Base-by-base conservation (phyloP, 2,329 filamentous ascomycete genomes). In the Aureobasidium sp. region DNA sequence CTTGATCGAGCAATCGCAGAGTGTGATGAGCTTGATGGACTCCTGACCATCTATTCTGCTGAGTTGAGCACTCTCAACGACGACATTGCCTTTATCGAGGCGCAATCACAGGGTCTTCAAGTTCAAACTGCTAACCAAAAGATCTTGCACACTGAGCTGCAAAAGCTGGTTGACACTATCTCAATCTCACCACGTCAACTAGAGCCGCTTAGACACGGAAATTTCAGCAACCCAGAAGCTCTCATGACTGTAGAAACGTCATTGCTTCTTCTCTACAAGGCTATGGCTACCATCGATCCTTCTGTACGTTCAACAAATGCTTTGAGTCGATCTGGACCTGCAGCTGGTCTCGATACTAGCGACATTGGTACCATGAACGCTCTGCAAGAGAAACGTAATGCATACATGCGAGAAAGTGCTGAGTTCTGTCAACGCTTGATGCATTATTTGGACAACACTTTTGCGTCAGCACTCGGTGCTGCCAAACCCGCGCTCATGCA, bases 81-180 rank as follows among this genome's bases (percentile, higher is more conserved):
- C 55, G 94, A 99, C 69, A 95, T 99, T 68, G 87, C 91, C 3
- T 97, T 95, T 72, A 97, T 99, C 66, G 94, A 99, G 77, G 91
- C 94, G 1, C 94, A 99, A 75, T 92, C 91, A 7, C 93, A 99
- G 76, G 94, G 94, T 79, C 79, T 99, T 51, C 94, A 99, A 70
- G 93, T 99, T 7, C 94, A 97, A 75, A 93, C 93, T 22, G 91
- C 94, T 44, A 99, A 99, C 69, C 94, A 99, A 73, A 96, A 96
- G 73, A 82, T 96, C 31, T 82, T 99, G 51, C 91, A 93, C 73
- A 90, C 87, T 65, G 94, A 99, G 74, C 82, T 99, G 1, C 87
- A 95, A 72, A 89, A 87, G 37, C 80, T 97, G n/a, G 82, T 99
- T 27, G 87, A 92, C 67, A 97, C 91, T 0, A 92, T 96, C 61